These are phyloP conservation scores for Diaporthe sp. DNA, from an alignment of 2,329 filamentous ascomycete genomes.

Conservation along the genomic window DNA sequence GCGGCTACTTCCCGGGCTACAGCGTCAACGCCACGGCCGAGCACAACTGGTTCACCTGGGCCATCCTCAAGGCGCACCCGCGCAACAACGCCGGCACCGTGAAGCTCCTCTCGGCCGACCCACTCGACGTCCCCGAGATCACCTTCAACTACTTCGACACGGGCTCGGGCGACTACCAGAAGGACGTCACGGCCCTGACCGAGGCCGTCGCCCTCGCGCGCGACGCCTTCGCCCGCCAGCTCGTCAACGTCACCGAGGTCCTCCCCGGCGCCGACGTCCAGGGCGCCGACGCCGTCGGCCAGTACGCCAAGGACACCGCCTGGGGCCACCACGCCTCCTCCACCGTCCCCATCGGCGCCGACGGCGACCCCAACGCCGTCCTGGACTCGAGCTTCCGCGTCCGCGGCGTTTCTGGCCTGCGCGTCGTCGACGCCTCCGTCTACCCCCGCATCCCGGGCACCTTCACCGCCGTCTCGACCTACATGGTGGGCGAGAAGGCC, in stretches of 20 bases:
- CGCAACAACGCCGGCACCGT: conserved; percentile 46
- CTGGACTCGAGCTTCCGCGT: conserved; percentile 35
- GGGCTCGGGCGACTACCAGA: conserved; percentile 9
- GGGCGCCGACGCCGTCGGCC: conserved; percentile 6
- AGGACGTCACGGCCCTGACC: conserved; percentile 22
- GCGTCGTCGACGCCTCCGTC: conserved; percentile 32
- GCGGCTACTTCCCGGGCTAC: conserved; percentile 41
- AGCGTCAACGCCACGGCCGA: conserved; percentile 42
- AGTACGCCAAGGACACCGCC: conserved; percentile 23
- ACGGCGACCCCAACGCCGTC: conserved; percentile 18
- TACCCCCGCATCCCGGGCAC: conserved; percentile 25
- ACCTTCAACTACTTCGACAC: conserved; percentile 71
- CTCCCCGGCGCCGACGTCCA: conserved; percentile 13
- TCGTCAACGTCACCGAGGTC: conserved; percentile 6
- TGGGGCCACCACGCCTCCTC: conserved; percentile 36
- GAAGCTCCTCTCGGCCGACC: conserved; percentile 41
- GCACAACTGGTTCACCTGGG: conserved; percentile 43
- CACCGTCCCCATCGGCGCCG: conserved; percentile 27
- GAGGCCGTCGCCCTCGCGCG: conserved; percentile 31
- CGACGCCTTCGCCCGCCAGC: conserved; percentile 25
- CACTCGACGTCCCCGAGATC: conserved; percentile 42
- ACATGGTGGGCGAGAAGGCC: conserved; percentile 33
- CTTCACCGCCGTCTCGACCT: conserved; percentile 22
- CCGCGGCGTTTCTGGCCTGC: conserved; percentile 10
- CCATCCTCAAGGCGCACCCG: conserved; percentile 44